Conservation (phyloP, 768 basidiomycete genomes). For the Leccinellum luteum region DNA sequence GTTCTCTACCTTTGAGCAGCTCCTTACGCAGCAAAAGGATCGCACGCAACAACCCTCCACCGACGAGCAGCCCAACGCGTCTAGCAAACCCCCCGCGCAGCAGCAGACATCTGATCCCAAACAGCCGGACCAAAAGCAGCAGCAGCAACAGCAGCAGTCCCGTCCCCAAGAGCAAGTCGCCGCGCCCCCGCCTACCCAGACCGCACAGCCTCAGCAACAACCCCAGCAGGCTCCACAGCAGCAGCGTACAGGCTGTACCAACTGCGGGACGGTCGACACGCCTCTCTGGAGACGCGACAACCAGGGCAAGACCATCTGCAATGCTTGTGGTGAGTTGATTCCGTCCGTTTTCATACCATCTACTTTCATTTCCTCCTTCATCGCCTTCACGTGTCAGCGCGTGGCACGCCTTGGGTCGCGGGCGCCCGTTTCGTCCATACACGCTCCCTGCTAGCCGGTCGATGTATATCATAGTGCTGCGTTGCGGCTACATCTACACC, state of each 20-base stretch:
- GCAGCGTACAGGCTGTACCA: conserved; percentile 53
- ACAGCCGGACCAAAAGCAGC: conserved; percentile 16
- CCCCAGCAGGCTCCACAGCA: conserved; percentile 34
- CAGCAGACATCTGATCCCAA: conserved; percentile 9
- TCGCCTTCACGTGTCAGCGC: conserved; percentile 40
- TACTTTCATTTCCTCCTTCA: conserved; percentile 32
- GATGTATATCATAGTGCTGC: conserved; percentile 35
- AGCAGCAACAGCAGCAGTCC: conserved; percentile 14
- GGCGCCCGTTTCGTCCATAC: conserved; percentile 29
- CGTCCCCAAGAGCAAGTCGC: conserved; percentile 27
- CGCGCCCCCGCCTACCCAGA: conserved; percentile 24
- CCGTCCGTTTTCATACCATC: conserved; percentile 32
- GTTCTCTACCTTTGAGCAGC: conserved; percentile 31
- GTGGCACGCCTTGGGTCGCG: conserved; percentile 32
- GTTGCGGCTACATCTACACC: conserved; percentile 30
- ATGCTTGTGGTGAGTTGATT: conserved; percentile 77
- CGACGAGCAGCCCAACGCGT: conserved; percentile 13
- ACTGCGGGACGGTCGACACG: conserved; percentile 75
- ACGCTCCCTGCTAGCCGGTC: conserved; percentile 28
- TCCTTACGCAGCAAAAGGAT: conserved; percentile 32
- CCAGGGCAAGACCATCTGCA: conserved; percentile 83
- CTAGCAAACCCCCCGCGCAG: conserved; percentile 13
- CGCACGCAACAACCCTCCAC: conserved; percentile 17
- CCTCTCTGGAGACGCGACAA: conserved; percentile 83
- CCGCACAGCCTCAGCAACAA: conserved; percentile 21